Base-by-base conservation (phyloP, 805 yeast species). In the Hemisphaericaspora nanyangensis region DNA sequence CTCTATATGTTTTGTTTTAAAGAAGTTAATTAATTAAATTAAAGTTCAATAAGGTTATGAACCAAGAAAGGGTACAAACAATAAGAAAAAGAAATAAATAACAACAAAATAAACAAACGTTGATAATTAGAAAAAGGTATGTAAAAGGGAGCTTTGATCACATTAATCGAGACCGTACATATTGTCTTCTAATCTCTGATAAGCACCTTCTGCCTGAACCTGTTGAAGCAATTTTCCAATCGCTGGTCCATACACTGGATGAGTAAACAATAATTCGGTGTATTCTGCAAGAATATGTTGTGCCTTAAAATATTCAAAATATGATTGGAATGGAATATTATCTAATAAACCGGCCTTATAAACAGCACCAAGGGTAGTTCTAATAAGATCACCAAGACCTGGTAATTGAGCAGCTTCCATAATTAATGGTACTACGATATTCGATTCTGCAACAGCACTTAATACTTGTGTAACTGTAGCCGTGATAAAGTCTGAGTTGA, bases 321-420 rank as follows among this genome's bases (percentile, higher is more conserved):
- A 43, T 1, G 46, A 39, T 38, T 57, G 51, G 25, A 62, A 31
- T 38, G 63, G 66, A 13, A 65, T 40, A 24, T 55, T 49, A 40
- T 63, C 50, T 24, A 66, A 54, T 3, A 53, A 64, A 3, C 69
- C 70, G 15, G 54, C 51, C 30, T 60, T 40, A 45, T 65, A 65
- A 5, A 68, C 46, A 12, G 51, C 49, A 6, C 25, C 22, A 12
- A 39, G 40, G 7, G 56, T 38, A 33, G 58, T 52, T 12, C 49
- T 42, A 2, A 52, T 49, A 38, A 62, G 52, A 13, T 45, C 35
- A 36, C 54, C 55, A n/a, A 41, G 22, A 15, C 26, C 32, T 15
- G 29, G 41, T 13, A 29, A 32, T n/a, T 58, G 48, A n/a, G 58
- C 20, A 6, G 56, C 35, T 28, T 55, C 49, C 40, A 63, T 45